Evolutionary conservation across 2,329 filamentous ascomycete genomes (phyloP), one percentile per base, ranked within the genome.

Genomic region (Sclerotinia subarctica): DNA sequence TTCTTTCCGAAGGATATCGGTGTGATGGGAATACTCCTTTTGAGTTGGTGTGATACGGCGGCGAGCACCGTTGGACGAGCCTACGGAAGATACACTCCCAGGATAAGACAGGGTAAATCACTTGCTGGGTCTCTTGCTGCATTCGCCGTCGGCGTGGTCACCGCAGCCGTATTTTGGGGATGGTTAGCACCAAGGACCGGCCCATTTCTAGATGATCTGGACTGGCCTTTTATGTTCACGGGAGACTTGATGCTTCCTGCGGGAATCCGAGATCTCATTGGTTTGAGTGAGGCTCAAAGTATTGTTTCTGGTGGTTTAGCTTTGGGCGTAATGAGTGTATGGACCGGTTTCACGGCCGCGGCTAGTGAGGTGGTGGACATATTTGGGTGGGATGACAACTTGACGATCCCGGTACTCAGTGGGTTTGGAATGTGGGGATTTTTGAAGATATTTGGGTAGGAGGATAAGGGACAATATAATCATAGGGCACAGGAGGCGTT

Each of bases 1-100:
- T 93, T 92, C 78, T 93, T 96, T 78, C 93, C 94, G 71, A 99
- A 98, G 81, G 95, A 99, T 75, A 86, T 99, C 32, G 93, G 90
- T 10, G 90, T 96, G 60, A 90, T 98, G 83, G 89, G 91, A 70
- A 90, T 98, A 54, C 83, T 99, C 75, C 85, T 99, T 52, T 86
- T 99, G 32, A 96, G 92, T 77, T 99, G 95, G 95, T 99, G 95
- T 80, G 95, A 99, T 78, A 98, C 95, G 1, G 95, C 95, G 47
- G 95, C 95, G 63, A 95, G 91, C 77, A 99, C 95, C 0, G 94
- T 99, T 76, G 95, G 95, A 65, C 87, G 95, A 66, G 82, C 94
- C 19, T 98, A 92, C 81, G 95, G 95, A 53, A 87, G 90, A 70
- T 94, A 97, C 77, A 99, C 95, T 2, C 92, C 92, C 49, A 86